Percentiles rank a stretch among this genome's conserved stretches.
Conservation (phyloP, 2,329 filamentous ascomycete species). For the Neonectria neomacrospora region DNA sequence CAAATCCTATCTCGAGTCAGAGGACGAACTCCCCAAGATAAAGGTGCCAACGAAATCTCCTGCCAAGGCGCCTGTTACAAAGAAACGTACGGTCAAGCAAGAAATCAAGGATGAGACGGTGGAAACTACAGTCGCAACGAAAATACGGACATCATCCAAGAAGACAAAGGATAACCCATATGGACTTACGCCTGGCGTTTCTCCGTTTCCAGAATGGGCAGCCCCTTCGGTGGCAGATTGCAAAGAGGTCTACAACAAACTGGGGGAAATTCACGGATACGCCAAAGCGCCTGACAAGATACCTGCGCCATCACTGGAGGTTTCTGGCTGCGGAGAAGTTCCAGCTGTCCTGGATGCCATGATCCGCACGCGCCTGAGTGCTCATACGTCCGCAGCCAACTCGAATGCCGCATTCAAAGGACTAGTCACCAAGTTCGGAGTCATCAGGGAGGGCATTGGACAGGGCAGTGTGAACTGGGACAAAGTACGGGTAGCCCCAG, state of each 20-base stretch:
- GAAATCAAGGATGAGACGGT: constrained; percentile 28
- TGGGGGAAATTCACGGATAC: constrained; percentile 41
- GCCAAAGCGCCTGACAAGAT: constrained; percentile 42
- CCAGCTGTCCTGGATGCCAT: constrained; percentile 43
- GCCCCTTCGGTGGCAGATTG: constrained; percentile 38
- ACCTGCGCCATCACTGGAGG: constrained; percentile 43
- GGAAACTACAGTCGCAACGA: constrained; percentile 14
- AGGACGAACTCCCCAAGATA: constrained; percentile 24
- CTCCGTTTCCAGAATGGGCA: constrained; percentile 42
- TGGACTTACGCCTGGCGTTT: constrained; percentile 43
- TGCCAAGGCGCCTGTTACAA: not conserved
- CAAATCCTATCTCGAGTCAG: constrained; percentile 37
- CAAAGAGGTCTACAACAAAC: constrained; percentile 37
- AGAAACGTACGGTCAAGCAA: constrained; percentile 28
- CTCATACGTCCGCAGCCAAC: constrained; percentile 43
- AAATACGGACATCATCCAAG: constrained; percentile 33
- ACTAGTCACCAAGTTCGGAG: constrained; percentile 40
- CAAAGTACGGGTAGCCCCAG: constrained; percentile 38
- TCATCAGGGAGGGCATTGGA: constrained; percentile 39
- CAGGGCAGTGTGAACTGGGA: constrained; percentile 45
- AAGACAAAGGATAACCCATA: constrained; percentile 44
- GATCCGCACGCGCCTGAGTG: constrained; percentile 43
- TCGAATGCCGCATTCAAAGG: constrained; percentile 44
- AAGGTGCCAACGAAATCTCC: not conserved
- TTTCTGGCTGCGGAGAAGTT: constrained; percentile 44